These are phyloP conservation scores for Neonectria ditissima DNA, from an alignment of 2,329 filamentous ascomycete species.

Conservation along the genomic window DNA sequence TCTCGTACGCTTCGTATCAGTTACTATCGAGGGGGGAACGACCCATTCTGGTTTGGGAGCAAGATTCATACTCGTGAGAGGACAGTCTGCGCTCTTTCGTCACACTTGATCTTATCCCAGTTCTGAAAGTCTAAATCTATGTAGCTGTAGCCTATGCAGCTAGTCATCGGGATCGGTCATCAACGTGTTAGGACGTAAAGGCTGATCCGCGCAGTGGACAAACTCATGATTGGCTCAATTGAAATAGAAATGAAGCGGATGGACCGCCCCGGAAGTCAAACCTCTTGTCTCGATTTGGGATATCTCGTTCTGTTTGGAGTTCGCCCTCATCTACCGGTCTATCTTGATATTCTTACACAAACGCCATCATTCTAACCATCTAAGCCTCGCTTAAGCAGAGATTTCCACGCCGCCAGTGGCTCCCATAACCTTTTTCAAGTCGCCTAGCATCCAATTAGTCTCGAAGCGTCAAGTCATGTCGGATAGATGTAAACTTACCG, in stretches of 20 bases:
- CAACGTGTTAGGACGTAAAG: no score
- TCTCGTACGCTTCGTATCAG: no score
- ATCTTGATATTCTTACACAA: not conserved
- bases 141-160: no score
- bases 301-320: not conserved
- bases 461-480: not conserved
- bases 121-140: no score
- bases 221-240: not conserved
- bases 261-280: not conserved
- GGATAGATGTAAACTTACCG: constrained; percentile 55
- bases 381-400: constrained; percentile 40
- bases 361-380: constrained; percentile 16
- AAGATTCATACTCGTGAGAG: no score
- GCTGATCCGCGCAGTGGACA: not conserved
- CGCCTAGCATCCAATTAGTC: constrained; percentile 43
- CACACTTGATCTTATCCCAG: no score
- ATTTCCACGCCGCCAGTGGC: constrained; percentile 84
- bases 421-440: constrained; percentile 76
- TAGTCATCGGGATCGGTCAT: no score
- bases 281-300: not conserved
- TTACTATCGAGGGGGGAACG: no score
- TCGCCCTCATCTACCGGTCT: constrained; percentile 1
- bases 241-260: not conserved
- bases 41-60: no score
- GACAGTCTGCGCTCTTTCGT: no score